These are phyloP conservation scores for Haematococcus sp. DNA, from an alignment of 139 green algal genomes.

Conservation along the genomic window DNA sequence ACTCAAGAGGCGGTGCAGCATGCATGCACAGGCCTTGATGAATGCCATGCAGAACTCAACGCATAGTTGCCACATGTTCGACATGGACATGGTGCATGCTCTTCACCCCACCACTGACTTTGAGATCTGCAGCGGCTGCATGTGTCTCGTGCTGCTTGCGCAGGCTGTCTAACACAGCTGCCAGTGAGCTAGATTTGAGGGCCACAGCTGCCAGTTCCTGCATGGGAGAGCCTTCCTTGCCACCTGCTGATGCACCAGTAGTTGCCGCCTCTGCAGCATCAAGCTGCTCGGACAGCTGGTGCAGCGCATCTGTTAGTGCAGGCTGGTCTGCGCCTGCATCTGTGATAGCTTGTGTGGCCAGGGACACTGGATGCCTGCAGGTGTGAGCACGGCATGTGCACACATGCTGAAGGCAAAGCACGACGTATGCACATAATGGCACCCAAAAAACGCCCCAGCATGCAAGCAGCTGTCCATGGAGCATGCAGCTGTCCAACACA, in stretches of 20 bases:
- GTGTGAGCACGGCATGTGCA: background rate
- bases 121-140: background rate
- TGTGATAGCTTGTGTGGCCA: constrained; percentile 30
- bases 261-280: background rate
- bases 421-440: background rate
- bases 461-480: background rate
- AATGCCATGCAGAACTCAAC: no score
- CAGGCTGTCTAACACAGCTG: constrained; percentile 3
- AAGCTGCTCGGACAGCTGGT: background rate
- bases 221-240: background rate
- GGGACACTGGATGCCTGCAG: constrained; percentile 38
- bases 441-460: background rate
- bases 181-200: background rate
- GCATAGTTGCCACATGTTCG: no score
- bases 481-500: background rate
- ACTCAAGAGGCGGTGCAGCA: no score
- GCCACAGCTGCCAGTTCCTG: constrained; percentile 9
- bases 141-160: background rate
- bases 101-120: background rate
- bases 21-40: no score
- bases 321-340: constrained; percentile 4
- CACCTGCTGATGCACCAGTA: background rate
- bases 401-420: background rate
- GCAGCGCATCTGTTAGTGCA: background rate
- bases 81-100: no score